Evolutionary conservation across 225 moss, liverwort and hornwort species (phyloP).

Genomic region (Pseudisothecium myosuroides): DNA sequence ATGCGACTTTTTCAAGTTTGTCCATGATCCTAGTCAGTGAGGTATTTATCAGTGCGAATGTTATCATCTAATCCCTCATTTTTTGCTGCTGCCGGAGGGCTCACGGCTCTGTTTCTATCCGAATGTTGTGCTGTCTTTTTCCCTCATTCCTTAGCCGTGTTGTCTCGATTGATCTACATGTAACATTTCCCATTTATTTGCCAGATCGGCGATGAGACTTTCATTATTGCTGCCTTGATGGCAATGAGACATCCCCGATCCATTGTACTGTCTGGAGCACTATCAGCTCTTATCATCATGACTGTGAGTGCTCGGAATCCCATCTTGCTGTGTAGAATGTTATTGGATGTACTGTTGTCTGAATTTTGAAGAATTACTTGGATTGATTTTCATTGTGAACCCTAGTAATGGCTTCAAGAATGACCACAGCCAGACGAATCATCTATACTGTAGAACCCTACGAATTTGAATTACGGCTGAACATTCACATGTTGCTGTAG

Average conservation of each 20-base stretch:
- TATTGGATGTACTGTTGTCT: not conserved
- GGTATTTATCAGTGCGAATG: conserved; percentile 29
- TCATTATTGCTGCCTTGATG: conserved; percentile 98
- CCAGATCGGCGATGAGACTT: conserved; percentile 98
- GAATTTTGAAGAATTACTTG: not conserved
- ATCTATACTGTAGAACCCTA: not conserved
- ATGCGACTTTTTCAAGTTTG: conserved; percentile 83
- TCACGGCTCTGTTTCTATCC: not conserved
- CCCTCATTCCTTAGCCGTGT: not conserved
- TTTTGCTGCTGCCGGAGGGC: not conserved
- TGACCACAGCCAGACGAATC: not conserved
- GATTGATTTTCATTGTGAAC: not conserved
- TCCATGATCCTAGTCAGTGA: conserved; percentile 98
- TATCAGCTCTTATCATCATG: conserved; percentile 93
- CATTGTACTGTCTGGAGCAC: conserved; percentile 90
- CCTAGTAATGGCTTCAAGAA: not conserved
- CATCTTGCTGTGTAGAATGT: not conserved
- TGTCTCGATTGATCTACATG: not conserved
- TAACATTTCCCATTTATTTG: not conserved
- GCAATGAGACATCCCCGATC: conserved; percentile 98
- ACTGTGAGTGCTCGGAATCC: conserved; percentile 46
- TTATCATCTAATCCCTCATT: not conserved
- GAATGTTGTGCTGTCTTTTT: not conserved
- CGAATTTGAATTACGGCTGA: not conserved
- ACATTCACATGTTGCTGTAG: not conserved